A percentile compares a stretch with the other conserved stretches of the same genome.
Evolutionary conservation across 768 basidiomycete genomes (phyloP).

Genomic region (Pulveroboletus sp.): DNA sequence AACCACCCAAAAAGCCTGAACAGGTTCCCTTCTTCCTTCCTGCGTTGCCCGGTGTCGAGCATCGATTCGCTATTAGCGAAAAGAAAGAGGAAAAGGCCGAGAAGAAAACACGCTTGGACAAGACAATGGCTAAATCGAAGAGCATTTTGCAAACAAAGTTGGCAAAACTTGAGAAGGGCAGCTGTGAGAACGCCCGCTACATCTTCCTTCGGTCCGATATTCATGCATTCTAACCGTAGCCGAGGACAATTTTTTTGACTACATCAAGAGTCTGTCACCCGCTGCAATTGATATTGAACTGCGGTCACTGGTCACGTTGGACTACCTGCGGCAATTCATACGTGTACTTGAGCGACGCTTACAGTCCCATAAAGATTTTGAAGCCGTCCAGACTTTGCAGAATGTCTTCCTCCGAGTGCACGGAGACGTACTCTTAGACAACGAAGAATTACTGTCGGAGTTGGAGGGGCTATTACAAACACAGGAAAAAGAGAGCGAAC

Average conservation of each 20-base stretch:
- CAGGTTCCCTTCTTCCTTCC: conserved; percentile 97
- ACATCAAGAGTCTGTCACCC: conserved; percentile 82
- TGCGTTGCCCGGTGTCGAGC: conserved; percentile 82
- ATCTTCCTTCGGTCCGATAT: conserved; percentile 3
- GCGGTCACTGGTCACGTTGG: conserved; percentile 65
- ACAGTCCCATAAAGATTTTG: conserved; percentile 81
- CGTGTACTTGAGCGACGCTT: conserved; percentile 70
- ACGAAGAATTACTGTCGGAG: conserved; percentile 54
- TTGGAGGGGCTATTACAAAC: conserved; percentile 57
- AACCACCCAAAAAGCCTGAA: conserved; percentile 91
- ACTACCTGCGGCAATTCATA: conserved; percentile 65
- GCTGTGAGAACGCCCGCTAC: conserved; percentile 53
- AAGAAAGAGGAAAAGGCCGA: conserved; percentile 34
- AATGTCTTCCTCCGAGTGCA: conserved; percentile 82
- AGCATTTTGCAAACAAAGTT: conserved; percentile 73
- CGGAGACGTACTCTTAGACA: conserved; percentile 71
- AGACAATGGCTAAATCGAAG: conserved; percentile 45
- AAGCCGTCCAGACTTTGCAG: conserved; percentile 87
- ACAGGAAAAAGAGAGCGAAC: conserved; percentile 73
- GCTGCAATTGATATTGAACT: conserved; percentile 90
- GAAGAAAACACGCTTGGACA: conserved; percentile 51
- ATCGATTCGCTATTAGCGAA: conserved; percentile 62
- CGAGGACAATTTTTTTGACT: conserved; percentile 83
- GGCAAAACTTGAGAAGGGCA: conserved; percentile 49
- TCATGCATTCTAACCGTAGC: conserved; percentile 5